Conservation (phyloP, 164 flowering plant genomes). For the Tinospora cordifolia region DNA sequence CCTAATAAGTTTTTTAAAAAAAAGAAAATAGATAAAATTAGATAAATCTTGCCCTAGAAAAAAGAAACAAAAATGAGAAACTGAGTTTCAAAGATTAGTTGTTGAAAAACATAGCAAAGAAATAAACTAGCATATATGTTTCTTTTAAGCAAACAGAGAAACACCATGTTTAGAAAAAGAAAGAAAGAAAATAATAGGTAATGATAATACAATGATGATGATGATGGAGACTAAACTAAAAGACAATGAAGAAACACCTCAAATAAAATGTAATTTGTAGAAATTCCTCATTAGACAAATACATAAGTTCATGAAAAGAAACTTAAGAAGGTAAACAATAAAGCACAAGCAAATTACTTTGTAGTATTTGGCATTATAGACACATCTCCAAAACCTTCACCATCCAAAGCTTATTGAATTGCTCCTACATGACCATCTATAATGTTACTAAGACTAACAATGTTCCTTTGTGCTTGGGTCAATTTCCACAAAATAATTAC, state of each 20-base stretch:
- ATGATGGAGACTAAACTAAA: not conserved
- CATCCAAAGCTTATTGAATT: slow-evolving; percentile 83
- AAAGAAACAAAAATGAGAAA: too few relatives aligned
- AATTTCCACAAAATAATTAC: slow-evolving; percentile 19
- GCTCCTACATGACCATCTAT: slow-evolving; percentile 98
- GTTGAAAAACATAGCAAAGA: not conserved
- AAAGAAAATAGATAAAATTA: too few relatives aligned
- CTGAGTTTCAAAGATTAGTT: too few relatives aligned
- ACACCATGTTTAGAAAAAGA: not conserved
- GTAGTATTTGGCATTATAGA: slow-evolving; percentile 97
- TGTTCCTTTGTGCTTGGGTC: slow-evolving; percentile 98
- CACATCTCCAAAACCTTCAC: slow-evolving; percentile 81
- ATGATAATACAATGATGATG: too few relatives aligned
- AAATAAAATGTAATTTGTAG: not conserved
- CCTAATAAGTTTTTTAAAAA: too few relatives aligned
- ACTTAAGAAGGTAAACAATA: not conserved
- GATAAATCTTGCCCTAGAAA: too few relatives aligned
- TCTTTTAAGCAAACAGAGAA: not conserved
- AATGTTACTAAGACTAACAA: slow-evolving; percentile 98
- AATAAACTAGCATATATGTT: not conserved
- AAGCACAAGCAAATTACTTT: slow-evolving; percentile 45
- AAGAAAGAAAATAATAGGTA: too few relatives aligned
- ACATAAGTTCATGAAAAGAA: not conserved
- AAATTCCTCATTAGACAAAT: not conserved
- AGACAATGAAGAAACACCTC: not conserved